Base-by-base conservation (phyloP, 2,329 filamentous ascomycete genomes). In the Colletotrichum tamarilloi region DNA sequence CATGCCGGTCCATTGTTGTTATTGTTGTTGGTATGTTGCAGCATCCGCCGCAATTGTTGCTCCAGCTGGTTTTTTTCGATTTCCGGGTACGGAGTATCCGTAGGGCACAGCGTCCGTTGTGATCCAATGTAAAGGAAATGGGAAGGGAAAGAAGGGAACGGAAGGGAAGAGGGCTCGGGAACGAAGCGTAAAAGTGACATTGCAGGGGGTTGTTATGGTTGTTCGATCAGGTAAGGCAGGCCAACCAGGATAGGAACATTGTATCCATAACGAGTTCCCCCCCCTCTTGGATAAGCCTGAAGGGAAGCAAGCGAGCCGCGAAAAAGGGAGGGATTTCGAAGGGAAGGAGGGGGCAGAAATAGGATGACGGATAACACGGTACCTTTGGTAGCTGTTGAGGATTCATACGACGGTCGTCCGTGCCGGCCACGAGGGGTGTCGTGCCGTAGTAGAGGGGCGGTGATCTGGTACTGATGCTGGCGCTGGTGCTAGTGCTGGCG, bases 381-480 rank as follows among this genome's bases (percentile, higher is more conserved):
- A 85, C 84, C 84, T 86, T 86, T 75, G 81, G 79, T 68, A 85
- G 82, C 81, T 82, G 83, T 81, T 83, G 73, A 63, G 66, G 81
- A 84, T 84, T 85, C 84, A 86, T 86, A 79, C 80, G 83, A 80
- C 77, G 79, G 78, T 79, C 79, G 80, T 83, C 82, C 79, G 78
- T 78, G 77, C 80, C 79, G 77, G 80, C 77, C 68, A 76, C 75
- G 79, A 83, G 81, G 80, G 81, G 80, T 77, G 79, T 80, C 78
- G 78, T 78, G 72, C 74, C 74, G 74, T 73, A 77, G 73, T 68
- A 81, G 74, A 75, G 75, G 76, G 72, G 79, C 74, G 74, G 74
- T 67, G 73, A 78, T 74, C 74, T 77, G 76, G 75, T 79, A 76
- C 76, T 77, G 79, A 74, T 76, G 73, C 77, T 78, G 77, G 70